These are phyloP conservation scores for Hordeum pubiflorum DNA, from an alignment of 202 grass and related monocot genomes.

Conservation along the genomic window DNA sequence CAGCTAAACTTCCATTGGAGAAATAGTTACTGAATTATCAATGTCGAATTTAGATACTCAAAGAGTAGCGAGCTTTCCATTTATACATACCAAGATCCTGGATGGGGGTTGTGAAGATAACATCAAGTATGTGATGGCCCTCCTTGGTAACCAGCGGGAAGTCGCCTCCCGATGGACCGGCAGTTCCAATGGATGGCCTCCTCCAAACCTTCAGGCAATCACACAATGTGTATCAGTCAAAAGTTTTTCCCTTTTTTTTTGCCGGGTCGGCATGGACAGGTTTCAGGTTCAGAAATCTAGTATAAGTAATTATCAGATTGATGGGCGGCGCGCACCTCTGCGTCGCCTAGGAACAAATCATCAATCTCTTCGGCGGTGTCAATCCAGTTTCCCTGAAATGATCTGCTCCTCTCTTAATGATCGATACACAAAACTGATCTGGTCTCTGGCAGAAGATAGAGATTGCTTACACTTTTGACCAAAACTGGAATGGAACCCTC, in stretches of 20 bases:
- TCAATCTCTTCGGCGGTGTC: slow-evolving; percentile 80
- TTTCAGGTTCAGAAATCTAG: not conserved
- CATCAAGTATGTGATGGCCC: slow-evolving; percentile 71
- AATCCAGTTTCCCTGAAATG: slow-evolving; percentile 82
- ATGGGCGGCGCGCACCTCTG: slow-evolving; percentile 39
- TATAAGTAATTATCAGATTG: not conserved
- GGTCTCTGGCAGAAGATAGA: not conserved
- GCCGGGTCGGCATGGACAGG: not conserved
- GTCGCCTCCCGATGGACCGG: slow-evolving; percentile 65
- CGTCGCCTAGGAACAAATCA: slow-evolving; percentile 84
- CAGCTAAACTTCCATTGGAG: not conserved
- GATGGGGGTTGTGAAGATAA: slow-evolving; percentile 82
- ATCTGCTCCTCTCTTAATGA: slow-evolving; percentile 23
- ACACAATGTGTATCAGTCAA: not conserved
- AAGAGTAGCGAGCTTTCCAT: not conserved
- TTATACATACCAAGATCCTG: slow-evolving; percentile 48
- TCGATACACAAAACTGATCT: not conserved
- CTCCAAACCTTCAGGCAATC: slow-evolving; percentile 72
- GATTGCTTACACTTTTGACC: slow-evolving; percentile 65
- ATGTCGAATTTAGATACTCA: not conserved
- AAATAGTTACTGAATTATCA: not conserved
- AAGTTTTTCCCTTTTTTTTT: not conserved
- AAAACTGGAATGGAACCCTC: slow-evolving; percentile 79
- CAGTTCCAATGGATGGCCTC: slow-evolving; percentile 59
- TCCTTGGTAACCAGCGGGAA: slow-evolving; percentile 77